phyloP scores from a whole-genome alignment of 441 rosid species.

The Populus hybrid region DNA sequence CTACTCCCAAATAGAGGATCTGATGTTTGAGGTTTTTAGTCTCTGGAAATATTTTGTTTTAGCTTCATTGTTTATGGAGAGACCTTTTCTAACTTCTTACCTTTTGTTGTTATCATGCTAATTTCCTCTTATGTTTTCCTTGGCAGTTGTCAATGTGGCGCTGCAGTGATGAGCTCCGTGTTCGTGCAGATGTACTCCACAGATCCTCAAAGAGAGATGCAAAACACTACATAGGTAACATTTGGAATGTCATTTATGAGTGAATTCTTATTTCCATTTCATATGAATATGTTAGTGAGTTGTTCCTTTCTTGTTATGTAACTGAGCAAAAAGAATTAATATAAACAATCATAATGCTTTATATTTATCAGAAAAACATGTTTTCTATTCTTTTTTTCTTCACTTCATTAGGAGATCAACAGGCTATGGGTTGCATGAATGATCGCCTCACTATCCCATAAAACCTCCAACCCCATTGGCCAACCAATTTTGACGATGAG shows the following conservation, averaged over 20 bases:
- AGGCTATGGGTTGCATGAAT: background rate
- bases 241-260: background rate
- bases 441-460: background rate
- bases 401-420: background rate
- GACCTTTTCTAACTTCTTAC: background rate
- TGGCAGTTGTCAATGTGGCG: conserved; percentile 98
- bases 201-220: conserved; percentile 70
- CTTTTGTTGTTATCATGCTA: background rate
- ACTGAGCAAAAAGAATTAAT: background rate
- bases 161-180: conserved; percentile 85
- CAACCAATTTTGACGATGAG: background rate
- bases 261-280: background rate
- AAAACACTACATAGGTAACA: conserved; percentile 88
- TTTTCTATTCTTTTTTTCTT: too few species aligned
- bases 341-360: background rate
- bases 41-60: background rate
- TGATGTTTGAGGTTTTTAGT: conserved; percentile 62
- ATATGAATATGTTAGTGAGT: background rate
- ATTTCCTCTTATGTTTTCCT: conserved; percentile 1
- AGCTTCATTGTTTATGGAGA: background rate
- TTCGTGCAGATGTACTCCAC: conserved; percentile 66
- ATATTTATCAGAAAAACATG: background rate
- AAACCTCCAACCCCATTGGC: background rate
- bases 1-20: conserved; percentile 71
- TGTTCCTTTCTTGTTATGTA: background rate